Conservation (phyloP, 2,329 filamentous ascomycete species). For the Chaetomium strumarium region DNA sequence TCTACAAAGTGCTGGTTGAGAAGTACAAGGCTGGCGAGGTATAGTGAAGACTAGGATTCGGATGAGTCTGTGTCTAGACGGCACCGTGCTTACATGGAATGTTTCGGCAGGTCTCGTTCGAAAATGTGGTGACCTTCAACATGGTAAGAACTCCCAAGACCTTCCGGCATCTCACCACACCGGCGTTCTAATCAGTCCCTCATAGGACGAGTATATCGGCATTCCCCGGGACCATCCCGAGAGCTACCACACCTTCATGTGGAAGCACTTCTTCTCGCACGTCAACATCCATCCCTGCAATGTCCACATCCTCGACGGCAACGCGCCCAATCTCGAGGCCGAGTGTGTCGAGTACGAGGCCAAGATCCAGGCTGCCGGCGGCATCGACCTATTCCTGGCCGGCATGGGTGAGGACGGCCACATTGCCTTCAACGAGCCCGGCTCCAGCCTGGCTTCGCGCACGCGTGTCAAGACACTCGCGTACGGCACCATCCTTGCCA, state of each 20-base stretch:
- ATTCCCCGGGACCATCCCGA: conserved; percentile 68
- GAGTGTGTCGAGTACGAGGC: conserved; percentile 71
- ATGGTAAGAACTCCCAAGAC: conserved; percentile 27
- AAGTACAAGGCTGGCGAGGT: conserved; percentile 51
- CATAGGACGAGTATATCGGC: conserved; percentile 72
- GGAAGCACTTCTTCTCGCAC: conserved; percentile 71
- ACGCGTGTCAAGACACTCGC: conserved; percentile 73
- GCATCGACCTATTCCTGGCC: conserved; percentile 71
- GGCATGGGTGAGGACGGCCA: conserved; percentile 74
- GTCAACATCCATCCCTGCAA: conserved; percentile 64
- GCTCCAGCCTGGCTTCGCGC: conserved; percentile 61
- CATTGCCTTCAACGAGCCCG: conserved; percentile 78
- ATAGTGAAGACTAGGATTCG: neutral
- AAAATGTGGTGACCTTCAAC: conserved; percentile 68
- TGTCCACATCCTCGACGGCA: conserved; percentile 69
- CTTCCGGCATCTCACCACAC: neutral
- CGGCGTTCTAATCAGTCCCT: neutral
- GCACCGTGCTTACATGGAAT: neutral
- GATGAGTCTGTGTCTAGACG: neutral
- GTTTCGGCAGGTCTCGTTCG: conserved; percentile 33
- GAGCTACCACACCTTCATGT: conserved; percentile 79
- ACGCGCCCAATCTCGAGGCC: conserved; percentile 60
- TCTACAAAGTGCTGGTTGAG: conserved; percentile 63
- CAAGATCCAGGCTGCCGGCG: conserved; percentile 60
- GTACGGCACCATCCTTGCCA: conserved; percentile 71